phyloP scores from a whole-genome alignment of 306 rosid genomes.

The Sphenostylis stenocarpa region DNA sequence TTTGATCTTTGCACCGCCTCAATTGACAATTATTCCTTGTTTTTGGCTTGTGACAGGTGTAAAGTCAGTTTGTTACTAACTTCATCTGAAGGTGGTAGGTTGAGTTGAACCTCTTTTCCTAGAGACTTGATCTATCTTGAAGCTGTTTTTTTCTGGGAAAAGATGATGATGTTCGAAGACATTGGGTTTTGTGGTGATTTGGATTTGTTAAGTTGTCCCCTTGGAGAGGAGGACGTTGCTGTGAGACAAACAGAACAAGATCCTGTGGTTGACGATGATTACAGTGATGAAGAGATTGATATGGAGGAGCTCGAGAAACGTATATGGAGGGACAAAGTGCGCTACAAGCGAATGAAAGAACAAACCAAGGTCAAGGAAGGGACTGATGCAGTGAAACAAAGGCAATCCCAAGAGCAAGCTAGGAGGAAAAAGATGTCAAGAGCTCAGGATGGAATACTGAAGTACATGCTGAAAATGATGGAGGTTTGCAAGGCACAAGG shows the following conservation, averaged over 20 bases:
- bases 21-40: conserved; percentile 1
- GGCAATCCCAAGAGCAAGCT: conserved; percentile 82
- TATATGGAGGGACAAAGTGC: conserved; percentile 81
- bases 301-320: conserved; percentile 74
- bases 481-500: conserved; percentile 93
- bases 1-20: conserved; percentile 5
- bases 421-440: conserved; percentile 91
- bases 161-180: conserved; percentile 69
- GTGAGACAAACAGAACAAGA: conserved; percentile 52
- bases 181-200: conserved; percentile 62
- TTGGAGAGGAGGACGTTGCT: conserved; percentile 47
- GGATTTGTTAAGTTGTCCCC: conserved; percentile 56
- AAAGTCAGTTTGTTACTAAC: not conserved
- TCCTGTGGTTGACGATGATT: conserved; percentile 57
- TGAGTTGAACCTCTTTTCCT: conserved; percentile 20
- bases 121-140: not conserved
- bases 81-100: not conserved
- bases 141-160: not conserved
- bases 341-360: conserved; percentile 57
- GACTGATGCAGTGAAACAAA: conserved; percentile 52
- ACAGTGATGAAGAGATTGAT: conserved; percentile 63
- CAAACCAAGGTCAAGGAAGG: conserved; percentile 65
- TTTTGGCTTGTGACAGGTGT: conserved; percentile 30
- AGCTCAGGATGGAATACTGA: conserved; percentile 87
- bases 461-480: conserved; percentile 92